A percentile compares a stretch with the other conserved stretches of the same genome.
phyloP scores from a whole-genome alignment of 805 yeast species.

The Yarrowia hollandica region DNA sequence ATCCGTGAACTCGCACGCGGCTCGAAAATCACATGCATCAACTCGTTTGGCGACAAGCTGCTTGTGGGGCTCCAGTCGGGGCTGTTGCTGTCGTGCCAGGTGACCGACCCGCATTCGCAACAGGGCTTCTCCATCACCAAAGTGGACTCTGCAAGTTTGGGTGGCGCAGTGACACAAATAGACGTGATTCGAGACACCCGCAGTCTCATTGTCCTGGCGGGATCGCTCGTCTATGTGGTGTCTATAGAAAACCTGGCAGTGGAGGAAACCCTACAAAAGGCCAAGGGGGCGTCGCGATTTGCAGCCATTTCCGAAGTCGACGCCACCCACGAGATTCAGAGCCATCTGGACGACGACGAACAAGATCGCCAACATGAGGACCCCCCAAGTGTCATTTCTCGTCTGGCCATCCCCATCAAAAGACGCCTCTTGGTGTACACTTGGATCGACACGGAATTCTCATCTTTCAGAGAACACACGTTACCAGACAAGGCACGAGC shows the following conservation, averaged over 20 bases:
- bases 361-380: neutral
- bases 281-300: conserved; percentile 42
- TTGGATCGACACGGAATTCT: conserved; percentile 40
- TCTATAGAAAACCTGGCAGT: conserved; percentile 39
- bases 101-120: conserved; percentile 35
- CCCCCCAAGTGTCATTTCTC: conserved; percentile 34
- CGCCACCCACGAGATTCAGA: neutral
- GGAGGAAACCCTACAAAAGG: conserved; percentile 41
- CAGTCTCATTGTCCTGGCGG: conserved; percentile 41
- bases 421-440: conserved; percentile 35
- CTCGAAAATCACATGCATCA: conserved; percentile 31
- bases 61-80: conserved; percentile 40
- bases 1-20: conserved; percentile 11
- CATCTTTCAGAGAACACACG: conserved; percentile 37
- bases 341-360: neutral
- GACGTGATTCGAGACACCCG: conserved; percentile 41
- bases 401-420: conserved; percentile 38
- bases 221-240: conserved; percentile 40
- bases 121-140: conserved; percentile 32
- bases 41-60: conserved; percentile 36
- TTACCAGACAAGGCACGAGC: conserved; percentile 38
- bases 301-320: conserved; percentile 33
- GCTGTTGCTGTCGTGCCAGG: conserved; percentile 35
- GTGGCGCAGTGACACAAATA: conserved; percentile 40
- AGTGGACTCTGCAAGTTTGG: conserved; percentile 34